Conservation (phyloP, 2,329 filamentous ascomycete genomes). For the Fusarium sp. region DNA sequence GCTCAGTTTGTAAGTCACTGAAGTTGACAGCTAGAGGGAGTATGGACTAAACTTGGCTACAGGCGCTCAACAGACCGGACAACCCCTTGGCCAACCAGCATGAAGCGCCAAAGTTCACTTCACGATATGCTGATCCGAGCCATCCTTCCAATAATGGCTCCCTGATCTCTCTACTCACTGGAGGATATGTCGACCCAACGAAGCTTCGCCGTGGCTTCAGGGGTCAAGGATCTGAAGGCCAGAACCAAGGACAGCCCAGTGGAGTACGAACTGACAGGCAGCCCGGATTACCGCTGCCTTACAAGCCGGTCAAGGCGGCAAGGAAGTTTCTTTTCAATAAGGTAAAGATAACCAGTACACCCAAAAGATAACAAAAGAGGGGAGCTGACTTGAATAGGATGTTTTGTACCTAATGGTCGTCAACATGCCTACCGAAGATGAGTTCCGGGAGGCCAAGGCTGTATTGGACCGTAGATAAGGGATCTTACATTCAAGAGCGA, state of each 20-base stretch:
- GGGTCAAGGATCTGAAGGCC: background rate
- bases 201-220: background rate
- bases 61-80: conserved; percentile 1
- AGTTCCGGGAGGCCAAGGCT: background rate
- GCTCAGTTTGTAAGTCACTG: conserved; percentile 3
- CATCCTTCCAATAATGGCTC: conserved; percentile 7
- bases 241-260: background rate
- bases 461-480: background rate
- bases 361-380: fast-evolving
- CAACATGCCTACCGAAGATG: background rate
- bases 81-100: conserved; percentile 7
- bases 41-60: background rate
- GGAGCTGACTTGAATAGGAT: background rate
- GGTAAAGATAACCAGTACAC: background rate
- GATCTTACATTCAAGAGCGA: background rate
- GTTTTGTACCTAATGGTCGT: conserved; percentile 13
- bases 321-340: conserved; percentile 9
- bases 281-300: background rate
- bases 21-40: fast-evolving
- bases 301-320: background rate
- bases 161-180: conserved; percentile 1
- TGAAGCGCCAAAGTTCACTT: conserved; percentile 1
- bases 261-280: background rate
- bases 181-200: conserved; percentile 1
- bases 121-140: conserved; percentile 6